Evolutionary conservation across 495 filamentous ascomycete genomes (phyloP).

Genomic region (Apodospora peruviana): DNA sequence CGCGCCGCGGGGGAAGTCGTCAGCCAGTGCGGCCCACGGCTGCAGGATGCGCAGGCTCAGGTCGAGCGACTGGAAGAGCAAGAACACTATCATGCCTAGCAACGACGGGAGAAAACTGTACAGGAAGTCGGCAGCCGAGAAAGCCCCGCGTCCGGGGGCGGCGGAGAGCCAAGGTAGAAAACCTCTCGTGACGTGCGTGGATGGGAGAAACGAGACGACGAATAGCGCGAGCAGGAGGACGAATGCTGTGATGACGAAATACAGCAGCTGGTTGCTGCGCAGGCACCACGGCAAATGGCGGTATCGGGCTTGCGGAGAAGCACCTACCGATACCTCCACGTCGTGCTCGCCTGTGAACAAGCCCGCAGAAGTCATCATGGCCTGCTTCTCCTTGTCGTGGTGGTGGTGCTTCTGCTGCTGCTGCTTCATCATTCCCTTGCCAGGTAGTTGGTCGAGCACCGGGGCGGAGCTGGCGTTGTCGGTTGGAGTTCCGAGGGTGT

Average conservation of each 20-base stretch:
- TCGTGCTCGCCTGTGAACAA: conserved; percentile 16
- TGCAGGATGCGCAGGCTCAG: conserved; percentile 66
- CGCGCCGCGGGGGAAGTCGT: conserved; percentile 44
- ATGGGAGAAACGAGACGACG: conserved; percentile 66
- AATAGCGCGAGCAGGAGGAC: conserved; percentile 68
- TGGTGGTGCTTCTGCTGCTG: conserved; percentile 19
- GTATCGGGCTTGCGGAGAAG: conserved; percentile 46
- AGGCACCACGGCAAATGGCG: conserved; percentile 78
- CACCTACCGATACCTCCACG: conserved; percentile 30
- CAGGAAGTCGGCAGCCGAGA: conserved; percentile 81
- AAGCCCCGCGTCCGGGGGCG: conserved; percentile 56
- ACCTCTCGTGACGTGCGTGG: conserved; percentile 57
- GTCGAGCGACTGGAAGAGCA: conserved; percentile 73
- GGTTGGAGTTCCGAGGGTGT: conserved; percentile 33
- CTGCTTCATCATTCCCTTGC: conserved; percentile 28
- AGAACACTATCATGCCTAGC: conserved; percentile 69
- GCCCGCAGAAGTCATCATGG: conserved; percentile 14
- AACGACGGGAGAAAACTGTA: conserved; percentile 79
- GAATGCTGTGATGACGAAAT: conserved; percentile 57
- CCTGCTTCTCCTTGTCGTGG: conserved; percentile 13
- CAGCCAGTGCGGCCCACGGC: conserved; percentile 63
- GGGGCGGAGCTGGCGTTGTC: conserved; percentile 24
- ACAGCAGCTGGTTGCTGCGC: conserved; percentile 53
- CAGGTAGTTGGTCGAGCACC: conserved; percentile 20
- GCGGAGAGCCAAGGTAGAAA: conserved; percentile 65